phyloP scores from a whole-genome alignment of 306 rosid genomes.

The Fagus crenata region DNA sequence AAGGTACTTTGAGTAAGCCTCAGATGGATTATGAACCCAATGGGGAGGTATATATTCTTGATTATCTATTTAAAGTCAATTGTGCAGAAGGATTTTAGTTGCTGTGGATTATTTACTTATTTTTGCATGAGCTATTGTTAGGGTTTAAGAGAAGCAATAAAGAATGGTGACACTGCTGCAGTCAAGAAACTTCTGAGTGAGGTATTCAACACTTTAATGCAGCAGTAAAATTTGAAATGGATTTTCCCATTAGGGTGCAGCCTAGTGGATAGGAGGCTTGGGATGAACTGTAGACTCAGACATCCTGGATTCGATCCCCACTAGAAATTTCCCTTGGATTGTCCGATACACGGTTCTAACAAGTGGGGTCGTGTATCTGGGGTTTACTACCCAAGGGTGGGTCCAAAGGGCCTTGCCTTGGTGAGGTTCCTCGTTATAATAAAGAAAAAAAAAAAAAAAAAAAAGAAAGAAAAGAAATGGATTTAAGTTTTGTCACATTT shows the following conservation, averaged over 20 bases:
- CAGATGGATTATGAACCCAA: conserved; percentile 63
- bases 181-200: conserved; percentile 83
- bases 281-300: no score
- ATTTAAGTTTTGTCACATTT: conserved; percentile 40
- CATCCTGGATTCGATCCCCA: no score
- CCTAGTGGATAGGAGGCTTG: no score
- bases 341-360: no score
- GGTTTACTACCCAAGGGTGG: no score
- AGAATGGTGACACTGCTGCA: conserved; percentile 76
- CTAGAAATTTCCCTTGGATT: no score
- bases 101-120: conserved; percentile 24
- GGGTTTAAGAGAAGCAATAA: conserved; percentile 97
- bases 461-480: background rate
- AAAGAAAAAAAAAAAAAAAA: no score
- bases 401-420: no score
- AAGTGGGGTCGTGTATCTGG: no score
- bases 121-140: conserved; percentile 35
- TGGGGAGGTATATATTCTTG: conserved; percentile 71
- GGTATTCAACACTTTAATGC: conserved; percentile 40
- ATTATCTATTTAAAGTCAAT: conserved; percentile 22
- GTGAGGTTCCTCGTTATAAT: no score
- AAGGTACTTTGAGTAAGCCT: conserved; percentile 36
- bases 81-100: conserved; percentile 19
- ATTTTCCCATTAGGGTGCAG: background rate
- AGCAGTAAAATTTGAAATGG: conserved; percentile 5